Base-by-base conservation (phyloP, 2,329 filamentous ascomycete genomes). In the Boeremia lycopersici region DNA sequence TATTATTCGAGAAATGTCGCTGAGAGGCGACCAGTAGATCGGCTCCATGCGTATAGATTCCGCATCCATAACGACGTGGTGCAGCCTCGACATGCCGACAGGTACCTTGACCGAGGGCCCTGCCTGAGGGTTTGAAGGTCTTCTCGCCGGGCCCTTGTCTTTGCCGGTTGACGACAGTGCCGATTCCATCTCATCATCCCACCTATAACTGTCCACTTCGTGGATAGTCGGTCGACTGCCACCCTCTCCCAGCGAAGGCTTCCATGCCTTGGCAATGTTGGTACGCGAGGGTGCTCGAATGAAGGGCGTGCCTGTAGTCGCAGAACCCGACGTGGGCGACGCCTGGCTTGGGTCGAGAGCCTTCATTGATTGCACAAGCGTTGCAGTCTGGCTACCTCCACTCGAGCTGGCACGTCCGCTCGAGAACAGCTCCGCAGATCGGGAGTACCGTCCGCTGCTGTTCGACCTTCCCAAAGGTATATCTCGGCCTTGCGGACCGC, bases 1-100 rank as follows among this genome's bases (percentile, higher is more conserved):
- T 53, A 89, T 82, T 1, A 98, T 92, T 31, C 87, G 81, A 6
- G 91, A 89, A 29, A 96, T 84, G 68, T 98, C 95, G 66, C 96
- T 92, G 29, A 98, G 84, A 7, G 95, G 93, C 15, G 89, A 93
- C 95, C 95, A 99, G 72, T 99, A 99, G 56, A 98, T 97, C 0
- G 95, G 95, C 73, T 93, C 91, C 92, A 99, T 96, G 68, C 90
- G 83, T 59, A 70, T 68, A 6, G 68, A 70, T 36, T 72, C 68
- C 9, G 65, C 84, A 19, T 93, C 92, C 64, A 98, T 81, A 53
- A 90, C 87, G 1, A 98, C 93, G 67, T 93, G 84, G 71, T 99
- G 93, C 53, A 99, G 80, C 61, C 92, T 85, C n/a, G 93, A 96
- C 6, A 95, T 81, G 0, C 95, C 95, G 1, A 98, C 93, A 3